phyloP scores from a whole-genome alignment of 192 early-diverging fungal genomes.

The Endogone sp. region DNA sequence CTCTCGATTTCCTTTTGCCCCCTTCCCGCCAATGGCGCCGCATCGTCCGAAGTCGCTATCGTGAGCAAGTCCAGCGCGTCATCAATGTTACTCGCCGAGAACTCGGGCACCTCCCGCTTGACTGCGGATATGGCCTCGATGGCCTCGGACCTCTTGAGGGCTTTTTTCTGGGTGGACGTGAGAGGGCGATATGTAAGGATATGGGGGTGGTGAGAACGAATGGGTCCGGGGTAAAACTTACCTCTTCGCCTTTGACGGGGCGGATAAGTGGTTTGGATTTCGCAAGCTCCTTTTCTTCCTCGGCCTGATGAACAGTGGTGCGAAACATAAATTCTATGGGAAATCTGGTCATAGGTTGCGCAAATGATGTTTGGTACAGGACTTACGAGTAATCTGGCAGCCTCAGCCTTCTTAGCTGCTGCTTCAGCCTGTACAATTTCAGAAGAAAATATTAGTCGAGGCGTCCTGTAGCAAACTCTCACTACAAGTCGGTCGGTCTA shows the following conservation, averaged over 20 bases:
- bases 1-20: conserved; percentile 62
- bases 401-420: conserved; percentile 49
- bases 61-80: conserved; percentile 77
- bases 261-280: conserved; percentile 36
- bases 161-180: conserved; percentile 42
- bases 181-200: neutral
- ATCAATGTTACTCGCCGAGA: conserved; percentile 79
- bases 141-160: conserved; percentile 49
- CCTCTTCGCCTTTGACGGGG: conserved; percentile 44
- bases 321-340: neutral
- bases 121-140: conserved; percentile 36
- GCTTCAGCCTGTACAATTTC: conserved; percentile 32
- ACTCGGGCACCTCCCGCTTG: conserved; percentile 57
- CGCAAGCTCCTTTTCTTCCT: conserved; percentile 51
- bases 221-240: conserved; percentile 10
- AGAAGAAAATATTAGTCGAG: conserved; percentile 1
- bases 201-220: neutral
- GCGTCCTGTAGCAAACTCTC: too few relatives aligned
- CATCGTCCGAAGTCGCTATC: conserved; percentile 19
- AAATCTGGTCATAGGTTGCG: neutral
- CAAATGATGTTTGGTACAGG: neutral
- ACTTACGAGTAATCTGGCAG: conserved; percentile 40
- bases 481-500: too few relatives aligned
- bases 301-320: conserved; percentile 16
- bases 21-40: conserved; percentile 22